Evolutionary conservation across 305 asterid genomes (phyloP), one percentile per base, ranked within the genome.

Genomic region (Fraxinus platypoda): DNA sequence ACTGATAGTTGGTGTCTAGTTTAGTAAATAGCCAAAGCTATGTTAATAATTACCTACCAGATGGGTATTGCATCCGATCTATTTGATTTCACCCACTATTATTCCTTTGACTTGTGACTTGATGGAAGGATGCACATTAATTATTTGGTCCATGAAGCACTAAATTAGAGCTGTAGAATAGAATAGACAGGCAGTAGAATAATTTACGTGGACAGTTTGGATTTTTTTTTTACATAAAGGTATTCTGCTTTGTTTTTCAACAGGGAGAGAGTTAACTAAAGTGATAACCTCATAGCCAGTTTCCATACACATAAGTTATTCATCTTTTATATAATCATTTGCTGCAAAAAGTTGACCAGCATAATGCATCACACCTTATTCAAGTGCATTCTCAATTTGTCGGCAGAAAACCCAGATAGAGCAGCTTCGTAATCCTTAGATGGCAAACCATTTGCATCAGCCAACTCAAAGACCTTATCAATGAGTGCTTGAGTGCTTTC

Each of bases 321-420:
- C 99, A 86, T 93, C 98, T 87, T 96, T 96, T 81, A 96, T 91
- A 84, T 98, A 91, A 71, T 92, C 98, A 84, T 94, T 84, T 94
- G 91, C 98, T 94, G 97, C 91, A 43, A 77, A 41, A 49, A 73
- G 77, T 75, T 33, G 62, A 82, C 54, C 76, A 72, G 79, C 85
- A 78, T 72, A 70, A 70, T 70, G 38, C 17, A 70, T 30, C 75
- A 15, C 75, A 97, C 99, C 98, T 92, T 92, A 21, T 90, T 90
- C 84, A 92, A 85, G 87, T 90, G 87, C 80, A 83, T 88, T 88
- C 78, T 87, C 85, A 90, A 75, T 75, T 75, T 89, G 49, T 86
- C 93, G 78, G 91, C 89, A 78, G 95, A 87, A 87, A 91, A 91
- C 38, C 78, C 93, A 75, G 96, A 85, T 74, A 90, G 88, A 80